Conservation (phyloP, 495 filamentous ascomycete genomes). For the Amorphotheca resinae region DNA sequence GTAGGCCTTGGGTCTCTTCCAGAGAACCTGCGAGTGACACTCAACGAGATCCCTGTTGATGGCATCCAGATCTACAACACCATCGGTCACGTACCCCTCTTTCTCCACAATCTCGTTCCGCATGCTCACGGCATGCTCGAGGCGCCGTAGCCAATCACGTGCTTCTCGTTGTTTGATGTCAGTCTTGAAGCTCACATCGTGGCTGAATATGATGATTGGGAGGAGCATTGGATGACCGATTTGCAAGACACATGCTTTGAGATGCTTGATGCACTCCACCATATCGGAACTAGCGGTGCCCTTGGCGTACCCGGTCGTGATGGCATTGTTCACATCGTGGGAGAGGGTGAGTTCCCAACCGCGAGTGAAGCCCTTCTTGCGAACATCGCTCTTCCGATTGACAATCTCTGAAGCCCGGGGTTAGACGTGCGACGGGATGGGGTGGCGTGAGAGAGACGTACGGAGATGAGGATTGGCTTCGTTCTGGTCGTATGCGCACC, state of each 20-base stretch:
- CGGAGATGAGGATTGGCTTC: conserved; percentile 38
- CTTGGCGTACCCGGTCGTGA: conserved; percentile 42
- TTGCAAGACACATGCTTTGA: conserved; percentile 31
- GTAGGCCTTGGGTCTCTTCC: conserved; percentile 46
- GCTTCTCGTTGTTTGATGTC: conserved; percentile 43
- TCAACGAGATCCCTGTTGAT: conserved; percentile 45
- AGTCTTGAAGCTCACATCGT: conserved; percentile 33
- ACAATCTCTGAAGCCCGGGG: conserved; percentile 32
- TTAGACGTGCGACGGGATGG: not conserved
- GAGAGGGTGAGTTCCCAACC: conserved; percentile 48
- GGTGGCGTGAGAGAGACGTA: conserved; percentile 17
- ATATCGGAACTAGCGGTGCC: conserved; percentile 40
- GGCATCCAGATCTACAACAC: conserved; percentile 38
- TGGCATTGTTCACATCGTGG: conserved; percentile 34
- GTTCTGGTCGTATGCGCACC: conserved; percentile 39
- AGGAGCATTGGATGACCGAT: conserved; percentile 40
- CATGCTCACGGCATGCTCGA: conserved; percentile 46
- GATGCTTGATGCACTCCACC: conserved; percentile 29
- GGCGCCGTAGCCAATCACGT: conserved; percentile 40
- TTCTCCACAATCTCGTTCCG: conserved; percentile 37
- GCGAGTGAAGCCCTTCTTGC: conserved; percentile 43
- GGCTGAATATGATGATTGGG: conserved; percentile 38
- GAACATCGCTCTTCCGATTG: conserved; percentile 43
- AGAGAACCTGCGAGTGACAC: conserved; percentile 43
- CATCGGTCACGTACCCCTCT: conserved; percentile 32